phyloP scores from a whole-genome alignment of 2,329 filamentous ascomycete species.

The Apiospora rasikravindrae region DNA sequence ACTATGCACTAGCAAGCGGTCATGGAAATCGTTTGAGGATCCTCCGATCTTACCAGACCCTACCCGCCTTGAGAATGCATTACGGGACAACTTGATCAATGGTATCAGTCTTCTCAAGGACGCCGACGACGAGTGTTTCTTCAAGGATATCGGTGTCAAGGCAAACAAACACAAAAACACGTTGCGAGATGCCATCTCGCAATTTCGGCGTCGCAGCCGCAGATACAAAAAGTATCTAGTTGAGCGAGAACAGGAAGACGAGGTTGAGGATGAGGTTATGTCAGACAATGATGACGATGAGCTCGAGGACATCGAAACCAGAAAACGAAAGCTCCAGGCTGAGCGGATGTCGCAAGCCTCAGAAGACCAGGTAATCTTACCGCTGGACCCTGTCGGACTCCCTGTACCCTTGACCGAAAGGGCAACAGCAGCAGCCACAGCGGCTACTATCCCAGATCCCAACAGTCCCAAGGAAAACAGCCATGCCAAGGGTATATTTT shows the following conservation, averaged over 20 bases:
- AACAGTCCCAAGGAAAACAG: background rate
- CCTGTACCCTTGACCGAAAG: background rate
- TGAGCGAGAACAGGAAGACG: slow-evolving; percentile 25
- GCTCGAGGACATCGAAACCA: background rate
- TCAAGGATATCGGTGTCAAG: slow-evolving; percentile 60
- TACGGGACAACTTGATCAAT: slow-evolving; percentile 68
- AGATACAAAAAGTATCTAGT: slow-evolving; percentile 46
- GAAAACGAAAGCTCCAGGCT: slow-evolving; percentile 22
- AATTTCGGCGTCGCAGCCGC: slow-evolving; percentile 58
- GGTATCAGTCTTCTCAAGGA: slow-evolving; percentile 67
- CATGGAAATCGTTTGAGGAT: slow-evolving; percentile 49
- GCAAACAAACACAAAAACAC: slow-evolving; percentile 62
- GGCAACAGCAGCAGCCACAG: background rate
- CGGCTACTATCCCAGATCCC: background rate
- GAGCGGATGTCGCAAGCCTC: slow-evolving; percentile 20
- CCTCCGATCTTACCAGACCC: slow-evolving; percentile 55
- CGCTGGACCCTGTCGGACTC: background rate
- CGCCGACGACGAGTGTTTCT: slow-evolving; percentile 58
- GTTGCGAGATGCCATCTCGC: slow-evolving; percentile 61
- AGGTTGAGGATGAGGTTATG: background rate
- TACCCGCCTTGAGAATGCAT: slow-evolving; percentile 53
- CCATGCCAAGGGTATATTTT: background rate
- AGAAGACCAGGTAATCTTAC: background rate
- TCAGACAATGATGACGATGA: background rate
- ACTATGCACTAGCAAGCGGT: slow-evolving; percentile 61